Evolutionary conservation across 2,329 filamentous ascomycete species (phyloP), one percentile per base, ranked within the genome.

Genomic region (Torrubiellomyces zombiae): DNA sequence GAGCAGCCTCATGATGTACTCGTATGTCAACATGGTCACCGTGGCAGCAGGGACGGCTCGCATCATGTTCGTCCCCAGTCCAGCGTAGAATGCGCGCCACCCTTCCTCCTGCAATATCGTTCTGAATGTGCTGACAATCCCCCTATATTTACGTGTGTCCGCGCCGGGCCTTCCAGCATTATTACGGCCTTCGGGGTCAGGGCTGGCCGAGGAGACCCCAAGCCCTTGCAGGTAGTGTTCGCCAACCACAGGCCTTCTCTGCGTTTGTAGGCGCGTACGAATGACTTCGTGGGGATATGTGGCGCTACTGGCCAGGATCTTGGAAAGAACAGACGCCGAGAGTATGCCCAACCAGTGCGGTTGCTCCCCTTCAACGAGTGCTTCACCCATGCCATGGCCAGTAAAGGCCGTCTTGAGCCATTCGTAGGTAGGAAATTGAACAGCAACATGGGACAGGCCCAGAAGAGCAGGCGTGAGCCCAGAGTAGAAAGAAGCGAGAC

Each of bases 231-330:
- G 43, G 31, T 56, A 63, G 21, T 64, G 60, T 19, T 60, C 54
- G 6, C 65, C 60, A 1, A 64, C 61, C 13, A 66, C 55, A 4
- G 75, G 72, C 32, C 83, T 67, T 42, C 89, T 75, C 48, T 98
- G 89, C 2, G 89, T 98, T 51, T 98, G 89, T 28, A 98, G 57
- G 30, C 89, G 67, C 24, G 89, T 98, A 21, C 89, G 74, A 25
- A 98, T 75, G 11, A 98, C 89, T 53, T 98, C 89, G 46, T 98
- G 89, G 1, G 89, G 89, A 47, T 98, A 98, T 11, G 89, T 98
- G 7, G 85, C 80, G 24, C 81, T 89, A 46, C 85, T 94, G 17
- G 89, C 89, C 42, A 89, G 74, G 24, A 94, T 70, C 54, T 98
- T 98, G 55, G 83, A 93, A 25, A 98, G 53, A 33, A 95, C 82